Base-by-base conservation (phyloP, 345 rosid species). In the Erucastrum elatum region DNA sequence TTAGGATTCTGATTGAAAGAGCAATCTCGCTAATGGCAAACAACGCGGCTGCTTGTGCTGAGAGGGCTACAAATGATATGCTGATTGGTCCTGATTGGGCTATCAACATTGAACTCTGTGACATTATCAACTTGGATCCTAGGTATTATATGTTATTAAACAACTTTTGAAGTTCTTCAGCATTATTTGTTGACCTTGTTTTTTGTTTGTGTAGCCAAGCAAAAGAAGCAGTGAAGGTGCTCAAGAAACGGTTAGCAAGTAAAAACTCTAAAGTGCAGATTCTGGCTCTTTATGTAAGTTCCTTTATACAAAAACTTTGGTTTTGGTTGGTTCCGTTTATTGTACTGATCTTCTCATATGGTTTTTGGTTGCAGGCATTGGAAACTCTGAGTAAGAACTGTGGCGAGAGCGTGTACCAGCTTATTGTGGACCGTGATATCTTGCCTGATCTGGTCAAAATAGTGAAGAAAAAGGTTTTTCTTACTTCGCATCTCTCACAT, bases 81-180 rank as follows among this genome's bases (percentile, higher is more conserved):
- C 75, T 94, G 83, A 87, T 90, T 62, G 94, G 94, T 75, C 98
- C 98, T 0, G 98, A 94, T 69, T 94, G 98, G 98, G 97, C 97
- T 49, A 76, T 94, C 73, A 94, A 89, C 87, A 88, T 94, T 17
- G 98, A 94, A 86, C 74, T 94, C 11, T 94, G 98, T 53, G 98
- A 94, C 82, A 79, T 91, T 75, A 86, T 94, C 80, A 88, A 92
- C 88, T 87, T 89, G 88, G 90, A 94, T 81, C 92, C 93, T 86
- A 51, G 58, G 58, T 51, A 21, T 21, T 21, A 21, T 21, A 21
- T 21, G 21, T 21, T 21, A 21, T 21, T 21, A 21, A 21, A 41
- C 13, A 41, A 41, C 12, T 21, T 1, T 8, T 37, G 8, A 10
- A 41, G 49, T 41, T 10, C 13, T 41, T 41, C 49, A 41, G 13